phyloP scores from a whole-genome alignment of 2,329 filamentous ascomycete species.

The Apiospora saccharicola region DNA sequence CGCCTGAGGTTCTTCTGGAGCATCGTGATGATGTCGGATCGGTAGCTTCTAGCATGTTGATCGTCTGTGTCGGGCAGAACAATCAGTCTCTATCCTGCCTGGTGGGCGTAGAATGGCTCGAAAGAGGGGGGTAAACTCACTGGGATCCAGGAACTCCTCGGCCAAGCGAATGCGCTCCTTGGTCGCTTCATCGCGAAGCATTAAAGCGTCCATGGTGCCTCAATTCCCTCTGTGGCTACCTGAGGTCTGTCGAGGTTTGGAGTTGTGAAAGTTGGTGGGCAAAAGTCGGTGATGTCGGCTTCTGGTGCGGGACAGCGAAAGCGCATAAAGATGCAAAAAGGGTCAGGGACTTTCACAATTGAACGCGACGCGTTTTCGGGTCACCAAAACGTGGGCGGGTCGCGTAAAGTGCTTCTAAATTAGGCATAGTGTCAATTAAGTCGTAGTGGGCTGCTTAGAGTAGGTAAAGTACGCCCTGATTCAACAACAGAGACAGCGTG shows the following conservation, averaged over 20 bases:
- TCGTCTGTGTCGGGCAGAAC: conserved; percentile 52
- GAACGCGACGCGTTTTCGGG: conserved; percentile 9
- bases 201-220: conserved; percentile 71
- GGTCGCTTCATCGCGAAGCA: conserved; percentile 85
- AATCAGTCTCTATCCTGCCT: conserved; percentile 26
- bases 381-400: not conserved
- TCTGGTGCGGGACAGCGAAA: conserved; percentile 18
- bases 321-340: conserved; percentile 18
- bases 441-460: not conserved
- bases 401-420: conserved; percentile 21
- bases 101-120: not conserved
- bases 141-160: conserved; percentile 92
- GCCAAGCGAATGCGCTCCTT: conserved; percentile 85
- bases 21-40: conserved; percentile 85
- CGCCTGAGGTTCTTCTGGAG: conserved; percentile 71
- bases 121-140: conserved; percentile 58
- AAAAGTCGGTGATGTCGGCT: not conserved
- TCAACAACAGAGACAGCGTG: not conserved
- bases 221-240: conserved; percentile 14
- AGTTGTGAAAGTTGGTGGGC: not conserved
- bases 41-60: conserved; percentile 74
- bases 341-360: conserved; percentile 19
- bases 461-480: not conserved
- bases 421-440: not conserved
- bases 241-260: conserved; percentile 1